Base-by-base conservation (phyloP, 169 alveolate species). In the Plasmodium relictum region DNA sequence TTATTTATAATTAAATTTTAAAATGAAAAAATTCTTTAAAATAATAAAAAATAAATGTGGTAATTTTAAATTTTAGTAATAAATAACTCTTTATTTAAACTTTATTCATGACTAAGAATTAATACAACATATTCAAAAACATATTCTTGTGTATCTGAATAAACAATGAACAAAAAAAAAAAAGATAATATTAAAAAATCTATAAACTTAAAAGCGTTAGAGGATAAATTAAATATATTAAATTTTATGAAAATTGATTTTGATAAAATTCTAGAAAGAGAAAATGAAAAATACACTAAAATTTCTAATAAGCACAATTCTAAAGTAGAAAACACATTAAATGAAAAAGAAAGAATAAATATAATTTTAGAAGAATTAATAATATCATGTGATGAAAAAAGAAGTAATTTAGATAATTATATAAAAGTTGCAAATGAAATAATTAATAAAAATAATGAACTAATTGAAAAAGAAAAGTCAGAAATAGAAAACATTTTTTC, bases 171-270 rank as follows among this genome's bases (percentile, higher is more conserved):
- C 39, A 68, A 78, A 8, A 63, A 65, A 58, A 63, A 78, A 52
- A 78, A 78, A 39, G 48, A 66, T 16, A 78, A 63, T 63, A n/a
- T 69, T 10, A 63, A 63, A 12, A 52, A 37, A 16, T 78, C 71
- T 26, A 62, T 65, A 63, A 63, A 78, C 69, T 16, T 78, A 48
- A 70, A 45, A 16, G 66, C 22, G n/a, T 61, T 78, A 31, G 89
- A 78, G 45, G 58, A 78, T 26, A 78, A 78, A 52, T 63, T 78
- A 78, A 54, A 78, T 22, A 65, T 78, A 26, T 56, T 78, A 31
- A 65, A 65, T 52, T 78, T 63, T 65, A 78, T 78, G 78, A 78
- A 78, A 69, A 58, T 63, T 78, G 78, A 78, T n/a, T 78, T 78
- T 78, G 89, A 78, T 48, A 37, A 63, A 78, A 52, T 63, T 9